Evolutionary conservation across 1,284 basidiomycete species (phyloP).

Genomic region (Ustilago hordei): DNA sequence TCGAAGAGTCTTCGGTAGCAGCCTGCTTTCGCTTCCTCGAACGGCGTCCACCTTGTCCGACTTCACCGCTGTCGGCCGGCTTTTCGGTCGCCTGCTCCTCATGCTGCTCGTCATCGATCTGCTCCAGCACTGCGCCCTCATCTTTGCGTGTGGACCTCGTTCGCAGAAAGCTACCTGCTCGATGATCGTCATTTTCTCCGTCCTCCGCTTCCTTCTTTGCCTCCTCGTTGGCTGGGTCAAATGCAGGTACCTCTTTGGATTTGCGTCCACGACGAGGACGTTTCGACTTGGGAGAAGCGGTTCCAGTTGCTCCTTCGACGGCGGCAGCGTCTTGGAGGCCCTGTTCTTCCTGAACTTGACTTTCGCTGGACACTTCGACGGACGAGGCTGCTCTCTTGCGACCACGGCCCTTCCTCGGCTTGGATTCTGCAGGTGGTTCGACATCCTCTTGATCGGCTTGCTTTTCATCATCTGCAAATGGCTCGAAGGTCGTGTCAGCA

Average conservation of each 20-base stretch:
- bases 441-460: constrained; percentile 1
- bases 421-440: constrained; percentile 1
- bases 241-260: constrained; percentile 6
- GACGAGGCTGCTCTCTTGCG: constrained; percentile 18
- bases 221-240: constrained; percentile 1
- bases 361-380: neutral
- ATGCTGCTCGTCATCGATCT: constrained; percentile 1
- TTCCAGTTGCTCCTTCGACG: constrained; percentile 12
- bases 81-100: constrained; percentile 1
- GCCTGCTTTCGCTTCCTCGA: constrained; percentile 28
- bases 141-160: neutral
- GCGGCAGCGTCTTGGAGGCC: constrained; percentile 20
- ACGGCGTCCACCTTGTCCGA: constrained; percentile 7
- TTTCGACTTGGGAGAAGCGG: constrained; percentile 4
- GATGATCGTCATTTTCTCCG: neutral
- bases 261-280: constrained; percentile 24
- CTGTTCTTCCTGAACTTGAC: neutral
- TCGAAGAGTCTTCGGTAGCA: constrained; percentile 3
- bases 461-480: neutral
- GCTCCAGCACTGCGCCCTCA: constrained; percentile 9
- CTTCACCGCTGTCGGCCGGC: constrained; percentile 1
- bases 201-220: neutral
- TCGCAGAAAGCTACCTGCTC: neutral
- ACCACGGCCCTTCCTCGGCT: constrained; percentile 20
- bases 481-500: neutral